These are phyloP conservation scores for Sporisorium scitamineum DNA, from an alignment of 1,284 basidiomycete species.

Conservation along the genomic window DNA sequence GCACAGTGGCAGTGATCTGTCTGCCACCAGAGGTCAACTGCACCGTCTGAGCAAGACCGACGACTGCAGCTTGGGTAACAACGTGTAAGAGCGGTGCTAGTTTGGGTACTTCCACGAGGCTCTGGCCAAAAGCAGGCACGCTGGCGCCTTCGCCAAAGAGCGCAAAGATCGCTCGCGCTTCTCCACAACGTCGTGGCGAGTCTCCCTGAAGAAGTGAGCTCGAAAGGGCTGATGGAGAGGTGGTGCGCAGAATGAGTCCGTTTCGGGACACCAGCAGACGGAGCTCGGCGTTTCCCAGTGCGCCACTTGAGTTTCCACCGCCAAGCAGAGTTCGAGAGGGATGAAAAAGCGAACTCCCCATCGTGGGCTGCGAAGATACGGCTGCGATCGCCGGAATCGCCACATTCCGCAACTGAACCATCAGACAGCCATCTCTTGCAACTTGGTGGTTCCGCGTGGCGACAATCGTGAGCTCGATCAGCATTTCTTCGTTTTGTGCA, in stretches of 20 bases:
- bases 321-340: not conserved
- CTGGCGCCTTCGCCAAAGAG: constrained; percentile 10
- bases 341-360: not conserved
- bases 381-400: constrained; percentile 2
- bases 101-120: constrained; percentile 21
- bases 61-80: constrained; percentile 27
- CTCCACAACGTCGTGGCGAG: not conserved
- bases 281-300: not conserved
- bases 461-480: constrained; percentile 5
- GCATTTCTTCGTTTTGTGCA: not conserved
- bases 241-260: constrained; percentile 21
- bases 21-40: constrained; percentile 3
- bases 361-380: not conserved
- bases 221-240: not conserved
- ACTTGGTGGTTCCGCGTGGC: not conserved
- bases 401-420: constrained; percentile 5
- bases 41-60: constrained; percentile 24
- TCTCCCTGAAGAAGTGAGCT: not conserved
- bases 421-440: not conserved
- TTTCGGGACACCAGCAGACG: constrained; percentile 30
- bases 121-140: constrained; percentile 15
- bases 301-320: not conserved
- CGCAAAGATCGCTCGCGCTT: constrained; percentile 4
- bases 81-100: constrained; percentile 30
- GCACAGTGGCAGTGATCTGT: constrained; percentile 16